Evolutionary conservation across 306 rosid species (phyloP), one percentile per base, ranked within the genome.

Genomic region (Begonia peltatifolia): DNA sequence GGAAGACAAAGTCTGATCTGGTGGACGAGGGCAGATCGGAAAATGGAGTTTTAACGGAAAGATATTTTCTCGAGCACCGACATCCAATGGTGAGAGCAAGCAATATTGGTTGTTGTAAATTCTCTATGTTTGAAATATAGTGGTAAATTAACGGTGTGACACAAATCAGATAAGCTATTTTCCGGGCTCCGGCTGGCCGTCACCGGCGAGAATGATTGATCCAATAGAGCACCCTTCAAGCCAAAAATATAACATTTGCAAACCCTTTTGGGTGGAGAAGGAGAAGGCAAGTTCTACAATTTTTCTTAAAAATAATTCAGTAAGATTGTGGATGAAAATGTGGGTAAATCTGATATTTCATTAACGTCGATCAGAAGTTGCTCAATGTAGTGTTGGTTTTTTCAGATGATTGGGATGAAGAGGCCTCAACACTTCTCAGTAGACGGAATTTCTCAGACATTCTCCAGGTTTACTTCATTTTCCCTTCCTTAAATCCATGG

Each of bases 181-280:
- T 60, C 63, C 50, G 11, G 84, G 79, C 11, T 56, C 62, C 25
- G 48, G 53, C 3, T 46, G 47, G 9, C 42, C 58, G 7, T 23
- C 67, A 12, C 49, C 43, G 3, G 56, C 50, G 5, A 75, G 62
- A 67, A 20, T 41, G 56, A 55, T 53, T 14, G 60, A 67, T 72
- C 72, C 57, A 42, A 12, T 47, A 60, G 87, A 86, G 79, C 85
- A 69, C 80, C 93, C 95, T 86, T 86, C 95, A 71, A 77, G 53
- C 93, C 87, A 82, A 82, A 82, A 47, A 56, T 64, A 71, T 2
- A 42, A 58, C 48, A 71, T 63, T 23, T 44, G 51, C 52, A 9
- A 56, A 43, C 49, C 76, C 13, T 30, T 53, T 10, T 47, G 43
- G 18, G 56, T 17, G 47, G 76, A 71, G 63, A 69, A 71, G 65